Conservation (phyloP, 1,284 basidiomycete genomes). For the Hypsizygus ulmarius region DNA sequence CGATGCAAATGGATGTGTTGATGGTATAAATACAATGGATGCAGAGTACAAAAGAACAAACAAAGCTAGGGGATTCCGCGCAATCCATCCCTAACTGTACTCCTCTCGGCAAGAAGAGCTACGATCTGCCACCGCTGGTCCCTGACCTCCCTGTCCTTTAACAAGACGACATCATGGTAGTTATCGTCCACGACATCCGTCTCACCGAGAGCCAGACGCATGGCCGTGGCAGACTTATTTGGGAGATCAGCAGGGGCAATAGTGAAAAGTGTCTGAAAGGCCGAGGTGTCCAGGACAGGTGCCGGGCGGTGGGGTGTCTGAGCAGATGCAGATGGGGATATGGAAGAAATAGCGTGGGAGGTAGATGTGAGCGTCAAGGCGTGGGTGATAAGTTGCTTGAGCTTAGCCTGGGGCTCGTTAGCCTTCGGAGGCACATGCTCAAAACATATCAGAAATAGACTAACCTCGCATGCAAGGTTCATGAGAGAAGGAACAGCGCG, state of each 20-base stretch:
- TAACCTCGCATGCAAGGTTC: conserved; percentile 74
- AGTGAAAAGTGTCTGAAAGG: conserved; percentile 75
- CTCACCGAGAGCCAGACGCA: conserved; percentile 63
- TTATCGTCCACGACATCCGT: conserved; percentile 45
- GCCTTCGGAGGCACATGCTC: conserved; percentile 3
- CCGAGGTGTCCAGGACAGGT: conserved; percentile 57
- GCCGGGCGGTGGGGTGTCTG: conserved; percentile 40
- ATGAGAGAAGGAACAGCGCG: conserved; percentile 65
- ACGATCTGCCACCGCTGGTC: conserved; percentile 75
- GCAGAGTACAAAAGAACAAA: not conserved
- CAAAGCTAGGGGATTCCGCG: conserved; percentile 22
- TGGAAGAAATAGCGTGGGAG: conserved; percentile 73
- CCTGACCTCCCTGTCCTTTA: conserved; percentile 62
- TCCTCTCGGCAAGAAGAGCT: conserved; percentile 69
- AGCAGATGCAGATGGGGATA: conserved; percentile 53
- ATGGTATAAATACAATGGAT: not conserved
- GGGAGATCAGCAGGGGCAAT: conserved; percentile 74
- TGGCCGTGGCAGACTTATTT: conserved; percentile 70
- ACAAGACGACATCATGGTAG: conserved; percentile 48
- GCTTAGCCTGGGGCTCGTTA: conserved; percentile 53
- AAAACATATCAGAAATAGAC: conserved; percentile 13
- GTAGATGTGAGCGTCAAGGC: conserved; percentile 72
- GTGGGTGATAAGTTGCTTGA: conserved; percentile 78
- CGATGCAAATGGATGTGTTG: not conserved
- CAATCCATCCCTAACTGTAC: conserved; percentile 66